phyloP scores from a whole-genome alignment of 1,284 basidiomycete genomes.

The Rhodofomes roseus region DNA sequence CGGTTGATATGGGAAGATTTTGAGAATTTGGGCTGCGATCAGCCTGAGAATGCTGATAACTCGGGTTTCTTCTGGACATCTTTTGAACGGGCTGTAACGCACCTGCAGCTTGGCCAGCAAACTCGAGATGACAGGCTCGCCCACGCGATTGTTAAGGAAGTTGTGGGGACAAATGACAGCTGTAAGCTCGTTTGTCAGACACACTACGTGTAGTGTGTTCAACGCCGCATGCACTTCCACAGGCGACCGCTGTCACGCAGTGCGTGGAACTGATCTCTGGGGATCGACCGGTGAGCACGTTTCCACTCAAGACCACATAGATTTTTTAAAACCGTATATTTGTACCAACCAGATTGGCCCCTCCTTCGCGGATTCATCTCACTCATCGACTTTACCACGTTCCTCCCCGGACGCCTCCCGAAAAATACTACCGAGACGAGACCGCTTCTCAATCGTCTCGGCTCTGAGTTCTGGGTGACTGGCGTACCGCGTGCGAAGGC shows the following conservation, averaged over 20 bases:
- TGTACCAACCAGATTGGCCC: conserved; percentile 17
- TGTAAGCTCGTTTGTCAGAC: conserved; percentile 4
- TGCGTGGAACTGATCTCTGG: conserved; percentile 16
- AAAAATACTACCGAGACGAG: conserved; percentile 13
- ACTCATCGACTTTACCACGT: not conserved
- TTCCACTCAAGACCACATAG: not conserved
- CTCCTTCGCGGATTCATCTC: conserved; percentile 16
- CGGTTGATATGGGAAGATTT: not conserved
- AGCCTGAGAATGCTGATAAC: not conserved
- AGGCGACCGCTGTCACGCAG: conserved; percentile 20
- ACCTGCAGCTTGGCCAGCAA: not conserved
- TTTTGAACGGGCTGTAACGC: not conserved
- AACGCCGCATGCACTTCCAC: not conserved
- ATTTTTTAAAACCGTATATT: no score
- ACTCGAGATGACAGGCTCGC: not conserved
- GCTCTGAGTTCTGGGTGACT: not conserved
- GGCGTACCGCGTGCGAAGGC: not conserved
- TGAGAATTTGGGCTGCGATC: not conserved
- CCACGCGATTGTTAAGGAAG: conserved; percentile 3
- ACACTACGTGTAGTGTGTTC: no score
- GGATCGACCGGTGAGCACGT: conserved; percentile 18
- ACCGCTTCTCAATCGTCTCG: not conserved
- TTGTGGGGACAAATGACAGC: conserved; percentile 6
- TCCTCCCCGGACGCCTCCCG: conserved; percentile 17
- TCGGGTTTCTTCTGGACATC: not conserved